These are phyloP conservation scores for Beauveria brongniartii DNA, from an alignment of 2,329 filamentous ascomycete species.

Conservation along the genomic window DNA sequence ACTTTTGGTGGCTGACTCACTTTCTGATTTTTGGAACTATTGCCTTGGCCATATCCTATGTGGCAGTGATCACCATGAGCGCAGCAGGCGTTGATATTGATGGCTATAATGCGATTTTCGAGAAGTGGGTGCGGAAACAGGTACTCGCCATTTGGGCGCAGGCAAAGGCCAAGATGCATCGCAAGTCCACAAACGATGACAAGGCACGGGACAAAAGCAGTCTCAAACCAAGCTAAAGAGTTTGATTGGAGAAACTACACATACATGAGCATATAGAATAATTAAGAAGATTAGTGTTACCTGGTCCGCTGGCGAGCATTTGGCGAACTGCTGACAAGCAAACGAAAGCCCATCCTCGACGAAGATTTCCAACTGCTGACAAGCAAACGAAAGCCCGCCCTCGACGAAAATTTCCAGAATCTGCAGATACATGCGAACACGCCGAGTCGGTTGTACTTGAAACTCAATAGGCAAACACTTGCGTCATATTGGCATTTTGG, in stretches of 20 bases:
- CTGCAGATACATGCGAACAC: background rate
- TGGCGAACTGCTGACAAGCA: background rate
- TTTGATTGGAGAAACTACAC: background rate
- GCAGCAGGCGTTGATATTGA: constrained; percentile 29
- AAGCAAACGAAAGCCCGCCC: background rate
- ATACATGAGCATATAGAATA: constrained; percentile 6
- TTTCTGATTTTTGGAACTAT: constrained; percentile 53
- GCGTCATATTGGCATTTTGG: background rate
- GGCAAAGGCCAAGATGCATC: background rate
- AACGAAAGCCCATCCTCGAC: background rate
- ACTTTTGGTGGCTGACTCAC: constrained; percentile 91
- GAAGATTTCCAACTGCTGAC: too few relatives aligned
- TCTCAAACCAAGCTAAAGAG: background rate
- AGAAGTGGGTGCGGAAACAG: constrained; percentile 11
- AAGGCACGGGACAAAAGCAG: background rate
- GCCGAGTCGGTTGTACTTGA: background rate
- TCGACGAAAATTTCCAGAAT: background rate
- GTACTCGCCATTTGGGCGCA: background rate
- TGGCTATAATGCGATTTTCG: constrained; percentile 16
- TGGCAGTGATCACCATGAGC: constrained; percentile 19
- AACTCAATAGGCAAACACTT: background rate
- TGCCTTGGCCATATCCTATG: constrained; percentile 22
- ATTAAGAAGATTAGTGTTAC: background rate
- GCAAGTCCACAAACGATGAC: background rate
- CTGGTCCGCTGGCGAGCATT: background rate